phyloP scores from a whole-genome alignment of 2,329 filamentous ascomycete species.

The Orbilia oligospora region DNA sequence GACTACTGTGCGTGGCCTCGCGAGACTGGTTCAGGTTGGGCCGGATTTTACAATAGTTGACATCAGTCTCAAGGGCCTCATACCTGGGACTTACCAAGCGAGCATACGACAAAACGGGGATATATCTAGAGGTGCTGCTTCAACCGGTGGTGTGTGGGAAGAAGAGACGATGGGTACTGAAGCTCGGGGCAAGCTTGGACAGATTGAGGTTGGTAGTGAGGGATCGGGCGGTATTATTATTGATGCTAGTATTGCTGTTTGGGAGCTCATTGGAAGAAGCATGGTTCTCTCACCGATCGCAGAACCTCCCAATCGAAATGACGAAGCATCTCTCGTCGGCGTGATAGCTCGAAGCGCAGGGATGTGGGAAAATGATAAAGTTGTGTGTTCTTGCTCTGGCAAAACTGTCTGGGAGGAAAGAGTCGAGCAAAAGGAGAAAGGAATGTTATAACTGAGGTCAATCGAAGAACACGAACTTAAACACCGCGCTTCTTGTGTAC shows the following conservation, averaged over 20 bases:
- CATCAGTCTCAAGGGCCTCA: conserved; percentile 85
- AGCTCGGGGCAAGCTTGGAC: conserved; percentile 78
- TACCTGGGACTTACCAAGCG: conserved; percentile 84
- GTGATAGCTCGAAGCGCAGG: conserved; percentile 95
- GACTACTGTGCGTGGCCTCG: conserved; percentile 84
- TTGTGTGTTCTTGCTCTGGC: conserved; percentile 95
- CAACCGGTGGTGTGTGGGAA: conserved; percentile 87
- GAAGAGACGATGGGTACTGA: conserved; percentile 69
- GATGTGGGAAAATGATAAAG: conserved; percentile 99
- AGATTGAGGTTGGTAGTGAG: conserved; percentile 79
- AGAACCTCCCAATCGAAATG: conserved; percentile 69
- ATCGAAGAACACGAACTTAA: background rate
- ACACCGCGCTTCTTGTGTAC: background rate
- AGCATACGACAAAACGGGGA: conserved; percentile 89
- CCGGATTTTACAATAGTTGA: conserved; percentile 85
- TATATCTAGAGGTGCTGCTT: conserved; percentile 84
- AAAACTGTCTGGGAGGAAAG: conserved; percentile 99
- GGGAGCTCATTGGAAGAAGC: conserved; percentile 95
- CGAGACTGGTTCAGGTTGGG: conserved; percentile 92
- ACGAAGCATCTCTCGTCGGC: conserved; percentile 84
- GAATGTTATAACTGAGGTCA: conserved; percentile 79
- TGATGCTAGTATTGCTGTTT: conserved; percentile 86
- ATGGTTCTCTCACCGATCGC: conserved; percentile 83
- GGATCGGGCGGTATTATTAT: conserved; percentile 85
- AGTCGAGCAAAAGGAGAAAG: conserved; percentile 87